Conservation (phyloP, 2,329 filamentous ascomycete species). For the Dactylellina cionopaga region DNA sequence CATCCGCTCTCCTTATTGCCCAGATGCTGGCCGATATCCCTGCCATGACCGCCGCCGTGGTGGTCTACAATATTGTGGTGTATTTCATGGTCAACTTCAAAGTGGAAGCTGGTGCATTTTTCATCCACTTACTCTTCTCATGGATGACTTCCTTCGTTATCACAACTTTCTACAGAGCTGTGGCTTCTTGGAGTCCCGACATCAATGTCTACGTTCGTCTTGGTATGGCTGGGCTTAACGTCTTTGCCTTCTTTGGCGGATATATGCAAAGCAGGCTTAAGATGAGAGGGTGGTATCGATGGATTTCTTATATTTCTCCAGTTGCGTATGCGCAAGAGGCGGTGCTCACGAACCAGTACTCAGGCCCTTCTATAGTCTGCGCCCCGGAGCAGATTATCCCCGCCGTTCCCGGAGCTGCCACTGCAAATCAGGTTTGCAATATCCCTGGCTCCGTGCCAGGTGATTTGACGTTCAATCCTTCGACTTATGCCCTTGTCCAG, state of each 20-base stretch:
- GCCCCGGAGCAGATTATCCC: slow-evolving; percentile 70
- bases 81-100: slow-evolving; percentile 73
- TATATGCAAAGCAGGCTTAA: slow-evolving; percentile 74
- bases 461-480: slow-evolving; percentile 65
- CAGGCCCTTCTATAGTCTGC: slow-evolving; percentile 69
- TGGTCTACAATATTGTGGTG: slow-evolving; percentile 71
- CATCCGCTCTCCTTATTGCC: slow-evolving; percentile 71
- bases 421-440: slow-evolving; percentile 67
- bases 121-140: slow-evolving; percentile 56
- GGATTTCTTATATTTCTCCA: slow-evolving; percentile 69
- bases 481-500: slow-evolving; percentile 66
- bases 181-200: slow-evolving; percentile 71
- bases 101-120: slow-evolving; percentile 71
- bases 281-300: slow-evolving; percentile 65
- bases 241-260: slow-evolving; percentile 72
- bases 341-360: slow-evolving; percentile 74
- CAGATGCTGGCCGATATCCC: slow-evolving; percentile 73
- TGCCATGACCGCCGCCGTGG: slow-evolving; percentile 68
- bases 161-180: slow-evolving; percentile 73
- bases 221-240: slow-evolving; percentile 70
- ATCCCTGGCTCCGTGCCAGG: slow-evolving; percentile 69
- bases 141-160: slow-evolving; percentile 71
- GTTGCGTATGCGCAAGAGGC: slow-evolving; percentile 73
- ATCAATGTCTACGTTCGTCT: slow-evolving; percentile 75
- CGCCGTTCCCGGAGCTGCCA: slow-evolving; percentile 64